A percentile compares a stretch with the other conserved stretches of the same genome.
phyloP scores from a whole-genome alignment of 2,329 filamentous ascomycete species.

The Ophiostoma tasmaniense region DNA sequence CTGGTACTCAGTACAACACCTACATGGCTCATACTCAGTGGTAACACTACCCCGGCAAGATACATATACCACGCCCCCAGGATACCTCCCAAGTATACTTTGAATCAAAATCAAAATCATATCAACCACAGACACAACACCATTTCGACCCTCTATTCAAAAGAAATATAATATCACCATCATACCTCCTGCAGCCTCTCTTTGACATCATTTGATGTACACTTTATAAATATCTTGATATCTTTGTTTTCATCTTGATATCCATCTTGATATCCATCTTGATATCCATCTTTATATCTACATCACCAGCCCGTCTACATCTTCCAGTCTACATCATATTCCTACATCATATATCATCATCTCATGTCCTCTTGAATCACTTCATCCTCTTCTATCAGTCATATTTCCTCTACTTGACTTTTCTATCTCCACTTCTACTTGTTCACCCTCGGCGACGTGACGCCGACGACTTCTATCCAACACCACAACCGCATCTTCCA shows the following conservation, averaged over 20 bases:
- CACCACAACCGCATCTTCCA: not conserved
- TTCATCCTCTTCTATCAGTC: not conserved
- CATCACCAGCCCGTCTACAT: not conserved
- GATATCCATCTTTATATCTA: not conserved
- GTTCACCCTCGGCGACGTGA: not conserved
- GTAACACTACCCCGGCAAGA: not conserved
- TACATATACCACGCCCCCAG: not conserved
- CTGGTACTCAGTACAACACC: not conserved
- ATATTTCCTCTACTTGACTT: not conserved
- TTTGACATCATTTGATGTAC: not conserved
- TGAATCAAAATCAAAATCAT: not conserved
- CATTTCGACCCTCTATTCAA: not conserved
- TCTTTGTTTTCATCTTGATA: not conserved
- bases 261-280: not conserved
- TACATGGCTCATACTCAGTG: too few relatives aligned
- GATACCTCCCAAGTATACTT: not conserved
- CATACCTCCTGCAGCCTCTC: not conserved
- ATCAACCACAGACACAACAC: not conserved
- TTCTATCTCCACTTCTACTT: not conserved
- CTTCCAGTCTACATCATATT: not conserved
- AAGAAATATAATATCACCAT: constrained; percentile 1
- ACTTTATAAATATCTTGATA: not conserved
- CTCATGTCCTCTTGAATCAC: not conserved
- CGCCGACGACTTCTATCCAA: not conserved
- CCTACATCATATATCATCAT: not conserved